These are phyloP conservation scores for Saccharomycopsis crataegensis DNA, from an alignment of 1,139 yeast genomes.

Conservation along the genomic window DNA sequence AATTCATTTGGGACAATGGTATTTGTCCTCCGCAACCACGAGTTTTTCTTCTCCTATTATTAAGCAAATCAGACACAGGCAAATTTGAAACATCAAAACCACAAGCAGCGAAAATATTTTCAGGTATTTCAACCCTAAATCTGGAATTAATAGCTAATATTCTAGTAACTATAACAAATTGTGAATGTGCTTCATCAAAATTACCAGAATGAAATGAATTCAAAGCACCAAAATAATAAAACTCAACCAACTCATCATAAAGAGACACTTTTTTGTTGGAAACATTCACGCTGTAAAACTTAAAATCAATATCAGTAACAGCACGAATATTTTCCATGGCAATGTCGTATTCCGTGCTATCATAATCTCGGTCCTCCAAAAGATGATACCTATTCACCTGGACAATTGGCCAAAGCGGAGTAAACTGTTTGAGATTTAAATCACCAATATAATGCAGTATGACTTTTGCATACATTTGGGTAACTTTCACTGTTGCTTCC, in stretches of 20 bases:
- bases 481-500: neutral
- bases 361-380: neutral
- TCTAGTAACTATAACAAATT: conserved; percentile 16
- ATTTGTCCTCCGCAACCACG: no score
- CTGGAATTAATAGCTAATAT: conserved; percentile 11
- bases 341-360: neutral
- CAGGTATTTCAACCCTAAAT: neutral
- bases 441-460: neutral
- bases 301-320: conserved; percentile 1
- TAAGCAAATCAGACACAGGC: no score
- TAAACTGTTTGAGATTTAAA: neutral
- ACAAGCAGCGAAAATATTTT: neutral
- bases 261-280: neutral
- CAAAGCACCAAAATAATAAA: conserved; percentile 4
- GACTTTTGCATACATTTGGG: no score
- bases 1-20: no score
- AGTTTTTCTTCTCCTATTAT: no score
- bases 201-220: conserved; percentile 11
- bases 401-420: conserved; percentile 1
- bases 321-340: neutral
- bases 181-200: conserved; percentile 22
- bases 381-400: neutral
- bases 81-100: no score
- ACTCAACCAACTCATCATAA: conserved; percentile 16
- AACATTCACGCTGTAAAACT: neutral